Evolutionary conservation across 164 flowering plant species (phyloP).

Genomic region (Malania oleifera): DNA sequence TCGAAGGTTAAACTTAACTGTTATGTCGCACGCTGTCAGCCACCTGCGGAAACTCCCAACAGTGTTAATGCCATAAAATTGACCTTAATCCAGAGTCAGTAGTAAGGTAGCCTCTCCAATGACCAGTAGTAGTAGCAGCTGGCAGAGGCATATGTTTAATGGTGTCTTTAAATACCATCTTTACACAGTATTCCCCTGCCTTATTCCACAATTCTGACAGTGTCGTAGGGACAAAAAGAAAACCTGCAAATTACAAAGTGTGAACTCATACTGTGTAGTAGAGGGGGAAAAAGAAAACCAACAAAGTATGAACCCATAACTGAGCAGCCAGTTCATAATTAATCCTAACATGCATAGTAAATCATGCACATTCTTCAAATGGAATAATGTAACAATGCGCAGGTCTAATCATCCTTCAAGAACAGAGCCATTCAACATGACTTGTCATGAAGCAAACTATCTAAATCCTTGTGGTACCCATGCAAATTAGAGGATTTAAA

Average conservation of each 20-base stretch:
- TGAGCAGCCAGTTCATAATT: not conserved
- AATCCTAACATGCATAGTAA: too few relatives aligned
- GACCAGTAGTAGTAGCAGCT: not conserved
- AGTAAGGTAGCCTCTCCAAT: not conserved
- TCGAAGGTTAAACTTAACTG: too few relatives aligned
- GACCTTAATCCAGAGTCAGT: not conserved
- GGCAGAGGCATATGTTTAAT: not conserved
- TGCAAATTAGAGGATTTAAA: too few relatives aligned
- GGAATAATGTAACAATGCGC: too few relatives aligned
- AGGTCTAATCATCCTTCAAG: too few relatives aligned
- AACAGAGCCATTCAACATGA: too few relatives aligned
- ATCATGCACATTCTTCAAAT: too few relatives aligned
- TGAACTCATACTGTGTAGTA: slow-evolving; percentile 12
- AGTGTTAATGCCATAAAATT: too few relatives aligned
- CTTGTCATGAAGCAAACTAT: too few relatives aligned
- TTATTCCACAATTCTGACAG: not conserved
- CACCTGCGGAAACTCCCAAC: too few relatives aligned
- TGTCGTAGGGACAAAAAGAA: not conserved
- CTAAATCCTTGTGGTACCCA: too few relatives aligned
- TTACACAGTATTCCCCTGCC: not conserved
- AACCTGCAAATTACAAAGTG: slow-evolving; percentile 20
- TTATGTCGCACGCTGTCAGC: too few relatives aligned
- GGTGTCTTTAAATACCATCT: slow-evolving; percentile 7
- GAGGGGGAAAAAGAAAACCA: slow-evolving; percentile 9
- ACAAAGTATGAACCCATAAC: slow-evolving; percentile 12